Percentiles rank a stretch among this genome's conserved stretches.
phyloP scores from a whole-genome alignment of 306 rosid species.

The Echinosophora koreensis region DNA sequence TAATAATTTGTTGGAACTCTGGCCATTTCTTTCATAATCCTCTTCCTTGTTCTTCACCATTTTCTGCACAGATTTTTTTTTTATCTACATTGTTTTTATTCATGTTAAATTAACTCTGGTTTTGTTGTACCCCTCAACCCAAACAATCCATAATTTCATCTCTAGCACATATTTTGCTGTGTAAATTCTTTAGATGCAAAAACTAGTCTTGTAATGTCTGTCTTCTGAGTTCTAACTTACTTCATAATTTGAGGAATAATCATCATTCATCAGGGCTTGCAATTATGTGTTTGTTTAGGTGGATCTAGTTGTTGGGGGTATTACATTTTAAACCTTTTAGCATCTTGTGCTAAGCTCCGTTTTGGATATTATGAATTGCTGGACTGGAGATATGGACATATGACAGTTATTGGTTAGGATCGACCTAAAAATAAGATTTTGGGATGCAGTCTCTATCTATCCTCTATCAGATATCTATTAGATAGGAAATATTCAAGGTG shows the following conservation, averaged over 20 bases:
- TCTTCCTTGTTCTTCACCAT: neutral
- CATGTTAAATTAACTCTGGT: neutral
- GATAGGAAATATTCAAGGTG: neutral
- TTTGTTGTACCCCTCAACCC: neutral
- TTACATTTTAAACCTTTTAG: neutral
- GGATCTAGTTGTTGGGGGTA: neutral
- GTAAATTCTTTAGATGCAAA: neutral
- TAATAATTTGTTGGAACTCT: neutral
- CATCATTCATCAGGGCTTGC: neutral
- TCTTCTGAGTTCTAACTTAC: neutral
- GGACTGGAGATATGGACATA: neutral
- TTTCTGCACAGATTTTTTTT: neutral
- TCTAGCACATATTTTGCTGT: neutral
- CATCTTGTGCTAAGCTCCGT: neutral
- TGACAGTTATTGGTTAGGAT: conserved; percentile 1
- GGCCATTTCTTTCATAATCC: neutral
- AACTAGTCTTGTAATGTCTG: neutral
- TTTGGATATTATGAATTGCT: conserved; percentile 1
- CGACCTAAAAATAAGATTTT: conserved; percentile 4
- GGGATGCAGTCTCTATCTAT: neutral
- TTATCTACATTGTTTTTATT: neutral
- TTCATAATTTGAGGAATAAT: neutral
- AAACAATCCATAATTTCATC: neutral
- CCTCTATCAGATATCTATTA: neutral
- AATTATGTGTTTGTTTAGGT: neutral